Evolutionary conservation across 129 eudicot genomes (phyloP).

Genomic region (Pulicaria dysenterica): DNA sequence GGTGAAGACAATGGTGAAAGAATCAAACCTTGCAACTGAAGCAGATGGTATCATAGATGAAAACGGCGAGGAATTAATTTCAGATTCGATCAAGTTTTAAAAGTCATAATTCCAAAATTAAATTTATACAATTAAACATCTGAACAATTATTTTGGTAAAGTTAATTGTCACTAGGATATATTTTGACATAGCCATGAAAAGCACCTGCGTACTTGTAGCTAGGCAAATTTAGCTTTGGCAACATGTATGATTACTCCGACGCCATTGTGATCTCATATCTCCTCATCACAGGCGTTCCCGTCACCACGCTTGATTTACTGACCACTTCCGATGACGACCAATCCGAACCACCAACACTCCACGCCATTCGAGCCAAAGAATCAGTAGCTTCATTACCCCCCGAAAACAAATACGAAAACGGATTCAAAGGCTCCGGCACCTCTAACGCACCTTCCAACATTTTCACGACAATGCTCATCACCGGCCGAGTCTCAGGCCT

Average conservation of each 20-base stretch:
- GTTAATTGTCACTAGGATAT: too few relatives aligned
- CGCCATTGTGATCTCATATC: conserved; percentile 27
- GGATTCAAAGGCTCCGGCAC: conserved; percentile 29
- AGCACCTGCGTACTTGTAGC: too few relatives aligned
- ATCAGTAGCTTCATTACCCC: conserved; percentile 2
- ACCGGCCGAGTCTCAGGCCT: conserved; percentile 30
- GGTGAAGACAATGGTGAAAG: too few relatives aligned
- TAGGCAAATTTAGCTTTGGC: too few relatives aligned
- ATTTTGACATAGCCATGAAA: too few relatives aligned
- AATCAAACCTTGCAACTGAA: too few relatives aligned
- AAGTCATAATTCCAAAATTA: too few relatives aligned
- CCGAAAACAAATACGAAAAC: conserved; percentile 1
- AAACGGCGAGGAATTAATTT: too few relatives aligned
- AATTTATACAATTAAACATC: too few relatives aligned
- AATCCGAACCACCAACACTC: conserved; percentile 16
- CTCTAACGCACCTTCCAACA: conserved; percentile 38
- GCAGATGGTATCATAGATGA: too few relatives aligned
- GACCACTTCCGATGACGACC: conserved; percentile 15
- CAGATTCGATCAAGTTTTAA: too few relatives aligned
- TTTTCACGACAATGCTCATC: conserved; percentile 38
- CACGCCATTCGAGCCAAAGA: background rate
- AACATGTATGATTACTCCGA: background rate
- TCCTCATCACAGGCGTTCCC: conserved; percentile 27
- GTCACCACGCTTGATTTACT: background rate
- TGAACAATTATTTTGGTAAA: too few relatives aligned